These are phyloP conservation scores for Roridomyces roridus DNA, from an alignment of 768 basidiomycete genomes.

Conservation along the genomic window DNA sequence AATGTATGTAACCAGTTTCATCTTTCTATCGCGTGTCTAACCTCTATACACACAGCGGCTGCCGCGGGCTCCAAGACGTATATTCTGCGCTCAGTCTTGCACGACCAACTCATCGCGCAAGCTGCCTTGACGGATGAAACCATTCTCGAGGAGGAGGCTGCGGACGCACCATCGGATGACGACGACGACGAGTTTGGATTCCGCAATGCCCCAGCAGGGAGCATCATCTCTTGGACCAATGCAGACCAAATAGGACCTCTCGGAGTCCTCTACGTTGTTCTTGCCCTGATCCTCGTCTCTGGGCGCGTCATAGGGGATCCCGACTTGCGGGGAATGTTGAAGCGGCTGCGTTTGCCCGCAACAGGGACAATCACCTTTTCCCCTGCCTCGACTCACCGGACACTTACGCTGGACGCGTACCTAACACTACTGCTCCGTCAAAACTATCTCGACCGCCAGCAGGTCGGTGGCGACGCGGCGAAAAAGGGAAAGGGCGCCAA, in stretches of 20 bases:
- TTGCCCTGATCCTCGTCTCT: conserved; percentile 84
- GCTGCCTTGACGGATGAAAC: conserved; percentile 63
- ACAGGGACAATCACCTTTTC: conserved; percentile 57
- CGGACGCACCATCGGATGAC: conserved; percentile 57
- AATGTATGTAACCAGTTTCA: conserved; percentile 51
- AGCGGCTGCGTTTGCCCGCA: conserved; percentile 67
- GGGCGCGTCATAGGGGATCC: conserved; percentile 78
- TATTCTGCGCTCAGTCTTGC: conserved; percentile 79
- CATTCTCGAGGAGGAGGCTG: conserved; percentile 53
- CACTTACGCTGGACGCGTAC: conserved; percentile 67
- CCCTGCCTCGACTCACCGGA: conserved; percentile 53
- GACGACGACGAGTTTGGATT: conserved; percentile 51
- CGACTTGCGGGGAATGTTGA: conserved; percentile 74
- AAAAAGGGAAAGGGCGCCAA: conserved; percentile 52
- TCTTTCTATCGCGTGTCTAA: not conserved
- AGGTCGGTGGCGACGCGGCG: conserved; percentile 48
- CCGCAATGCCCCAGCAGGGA: conserved; percentile 56
- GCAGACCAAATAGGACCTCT: conserved; percentile 69
- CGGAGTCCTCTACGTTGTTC: conserved; percentile 82
- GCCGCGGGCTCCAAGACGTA: conserved; percentile 77
- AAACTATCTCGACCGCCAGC: conserved; percentile 77
- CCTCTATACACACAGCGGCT: conserved; percentile 44
- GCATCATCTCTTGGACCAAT: conserved; percentile 75
- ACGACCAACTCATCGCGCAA: conserved; percentile 64
- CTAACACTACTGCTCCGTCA: conserved; percentile 70